Evolutionary conservation across 176 grass and related monocot genomes (phyloP).

Genomic region (Triticum monococcum): DNA sequence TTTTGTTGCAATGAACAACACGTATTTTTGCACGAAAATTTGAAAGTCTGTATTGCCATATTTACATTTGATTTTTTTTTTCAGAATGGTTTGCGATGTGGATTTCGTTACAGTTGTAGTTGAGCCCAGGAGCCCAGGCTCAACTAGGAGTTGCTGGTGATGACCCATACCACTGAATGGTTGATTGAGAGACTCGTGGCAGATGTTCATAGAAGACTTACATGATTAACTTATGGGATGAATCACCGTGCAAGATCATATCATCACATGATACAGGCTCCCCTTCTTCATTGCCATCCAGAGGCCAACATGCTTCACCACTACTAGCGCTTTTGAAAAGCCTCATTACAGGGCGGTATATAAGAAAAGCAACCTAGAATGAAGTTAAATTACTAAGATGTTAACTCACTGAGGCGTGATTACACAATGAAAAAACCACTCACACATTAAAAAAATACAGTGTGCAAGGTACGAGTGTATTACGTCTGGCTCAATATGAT

Average conservation of each 20-base stretch:
- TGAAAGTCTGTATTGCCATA: not conserved
- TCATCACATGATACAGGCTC: slow-evolving; percentile 63
- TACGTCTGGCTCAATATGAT: slow-evolving; percentile 98
- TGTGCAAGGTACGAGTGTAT: slow-evolving; percentile 1
- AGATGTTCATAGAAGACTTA: slow-evolving; percentile 49
- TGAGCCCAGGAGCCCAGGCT: not conserved
- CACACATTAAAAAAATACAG: not conserved
- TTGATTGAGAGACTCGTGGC: not conserved
- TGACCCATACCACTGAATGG: not conserved
- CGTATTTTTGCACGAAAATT: not conserved
- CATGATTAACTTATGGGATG: slow-evolving; percentile 58
- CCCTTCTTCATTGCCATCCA: slow-evolving; percentile 72
- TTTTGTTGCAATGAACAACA: not conserved
- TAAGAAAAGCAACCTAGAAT: slow-evolving; percentile 96
- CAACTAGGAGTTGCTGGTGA: not conserved
- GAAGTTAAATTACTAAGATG: slow-evolving; percentile 24
- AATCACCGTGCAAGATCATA: slow-evolving; percentile 71
- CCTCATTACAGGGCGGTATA: slow-evolving; percentile 97
- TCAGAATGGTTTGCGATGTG: not conserved
- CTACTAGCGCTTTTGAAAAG: slow-evolving; percentile 72
- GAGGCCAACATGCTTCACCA: slow-evolving; percentile 79
- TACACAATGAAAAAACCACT: slow-evolving; percentile 14
- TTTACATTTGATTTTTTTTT: not conserved
- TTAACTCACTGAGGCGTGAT: slow-evolving; percentile 17
- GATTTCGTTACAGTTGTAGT: not conserved